phyloP scores from a whole-genome alignment of 2,329 filamentous ascomycete genomes.

The Penicillium sp. region DNA sequence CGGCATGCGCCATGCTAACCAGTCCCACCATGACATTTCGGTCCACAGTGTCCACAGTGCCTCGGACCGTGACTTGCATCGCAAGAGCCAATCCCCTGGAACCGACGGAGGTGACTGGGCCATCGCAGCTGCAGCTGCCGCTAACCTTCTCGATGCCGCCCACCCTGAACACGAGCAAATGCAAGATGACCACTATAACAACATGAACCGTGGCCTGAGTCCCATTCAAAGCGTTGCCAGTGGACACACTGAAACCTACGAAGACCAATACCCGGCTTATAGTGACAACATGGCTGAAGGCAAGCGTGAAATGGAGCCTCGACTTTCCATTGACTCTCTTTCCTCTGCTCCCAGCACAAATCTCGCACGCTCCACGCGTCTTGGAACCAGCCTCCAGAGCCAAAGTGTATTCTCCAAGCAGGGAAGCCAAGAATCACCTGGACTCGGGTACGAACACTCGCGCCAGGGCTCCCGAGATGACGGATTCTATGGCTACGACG shows the following conservation, averaged over 20 bases:
- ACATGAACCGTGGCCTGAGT: slow-evolving; percentile 73
- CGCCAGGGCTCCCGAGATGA: slow-evolving; percentile 29
- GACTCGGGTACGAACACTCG: slow-evolving; percentile 43
- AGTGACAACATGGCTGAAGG: slow-evolving; percentile 45
- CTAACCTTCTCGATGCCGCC: slow-evolving; percentile 36
- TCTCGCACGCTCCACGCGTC: slow-evolving; percentile 57
- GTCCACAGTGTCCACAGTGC: slow-evolving; percentile 47
- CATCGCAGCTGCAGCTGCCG: slow-evolving; percentile 43
- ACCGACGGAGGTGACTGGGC: slow-evolving; percentile 38
- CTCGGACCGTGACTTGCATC: slow-evolving; percentile 48
- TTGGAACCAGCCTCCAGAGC: slow-evolving; percentile 55
- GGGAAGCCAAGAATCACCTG: slow-evolving; percentile 35
- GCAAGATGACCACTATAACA: slow-evolving; percentile 55
- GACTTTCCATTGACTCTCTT: slow-evolving; percentile 60
- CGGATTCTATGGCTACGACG: slow-evolving; percentile 38
- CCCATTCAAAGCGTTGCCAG: slow-evolving; percentile 92
- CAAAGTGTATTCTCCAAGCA: slow-evolving; percentile 52
- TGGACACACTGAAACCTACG: slow-evolving; percentile 69
- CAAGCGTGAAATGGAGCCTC: slow-evolving; percentile 54
- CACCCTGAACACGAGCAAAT: slow-evolving; percentile 54
- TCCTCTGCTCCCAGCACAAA: slow-evolving; percentile 62
- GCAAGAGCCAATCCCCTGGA: slow-evolving; percentile 36
- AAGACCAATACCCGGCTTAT: slow-evolving; percentile 8
- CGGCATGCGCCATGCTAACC: slow-evolving; percentile 66
- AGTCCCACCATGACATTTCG: slow-evolving; percentile 55